Conservation (phyloP, 208 protist genomes). For the Wallacemonas sp. region DNA sequence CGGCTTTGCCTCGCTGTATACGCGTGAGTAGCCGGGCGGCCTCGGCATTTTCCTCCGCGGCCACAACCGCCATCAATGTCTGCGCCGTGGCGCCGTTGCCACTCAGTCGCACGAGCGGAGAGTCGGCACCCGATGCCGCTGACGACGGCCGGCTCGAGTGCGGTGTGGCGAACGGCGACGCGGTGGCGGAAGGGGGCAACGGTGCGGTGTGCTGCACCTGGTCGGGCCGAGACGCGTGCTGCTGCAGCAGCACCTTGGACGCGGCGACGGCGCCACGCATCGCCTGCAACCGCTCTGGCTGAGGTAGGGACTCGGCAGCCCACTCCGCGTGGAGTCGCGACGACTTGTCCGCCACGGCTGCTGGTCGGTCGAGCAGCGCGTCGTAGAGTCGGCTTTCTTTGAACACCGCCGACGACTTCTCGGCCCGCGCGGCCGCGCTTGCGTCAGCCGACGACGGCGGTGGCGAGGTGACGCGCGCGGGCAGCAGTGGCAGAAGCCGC, state of each 20-base stretch:
- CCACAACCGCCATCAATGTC: background rate
- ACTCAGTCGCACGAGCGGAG: background rate
- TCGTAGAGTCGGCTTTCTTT: slow-evolving; percentile 43
- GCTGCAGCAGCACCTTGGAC: background rate
- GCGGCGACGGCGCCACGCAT: slow-evolving; percentile 8
- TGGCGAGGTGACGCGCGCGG: background rate
- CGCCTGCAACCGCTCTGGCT: background rate
- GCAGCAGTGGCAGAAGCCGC: background rate
- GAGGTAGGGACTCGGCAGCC: background rate
- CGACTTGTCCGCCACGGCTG: slow-evolving; percentile 19
- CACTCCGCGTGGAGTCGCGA: slow-evolving; percentile 1
- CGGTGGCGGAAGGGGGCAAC: background rate
- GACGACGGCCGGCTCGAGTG: background rate
- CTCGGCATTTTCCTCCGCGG: background rate
- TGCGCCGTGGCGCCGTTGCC: background rate
- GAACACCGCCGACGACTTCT: background rate
- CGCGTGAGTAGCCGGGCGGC: slow-evolving; percentile 7
- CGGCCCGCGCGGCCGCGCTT: background rate
- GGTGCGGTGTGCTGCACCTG: background rate
- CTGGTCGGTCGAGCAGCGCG: slow-evolving; percentile 18
- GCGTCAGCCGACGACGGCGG: background rate
- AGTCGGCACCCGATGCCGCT: background rate
- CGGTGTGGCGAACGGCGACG: background rate
- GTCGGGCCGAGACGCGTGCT: background rate
- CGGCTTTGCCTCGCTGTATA: slow-evolving; percentile 39